Evolutionary conservation across 179 eudicot species (phyloP).

Genomic region (Gypsophila paniculata): DNA sequence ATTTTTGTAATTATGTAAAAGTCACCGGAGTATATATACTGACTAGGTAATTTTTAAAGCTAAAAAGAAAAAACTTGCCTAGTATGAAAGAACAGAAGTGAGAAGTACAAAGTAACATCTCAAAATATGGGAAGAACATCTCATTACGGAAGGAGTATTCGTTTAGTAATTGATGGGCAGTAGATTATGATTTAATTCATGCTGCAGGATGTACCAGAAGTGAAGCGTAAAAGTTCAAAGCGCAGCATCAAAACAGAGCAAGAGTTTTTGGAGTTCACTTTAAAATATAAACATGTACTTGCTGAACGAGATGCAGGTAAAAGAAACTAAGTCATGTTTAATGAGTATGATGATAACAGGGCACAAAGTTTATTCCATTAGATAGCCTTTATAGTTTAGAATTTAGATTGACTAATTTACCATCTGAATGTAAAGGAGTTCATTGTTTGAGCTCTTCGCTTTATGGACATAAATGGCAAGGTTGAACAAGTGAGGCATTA

Average conservation of each 20-base stretch:
- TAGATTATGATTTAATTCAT: conserved; percentile 13
- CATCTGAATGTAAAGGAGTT: not conserved
- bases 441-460: not conserved
- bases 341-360: not conserved
- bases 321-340: conserved; percentile 9
- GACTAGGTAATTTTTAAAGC: too few species aligned
- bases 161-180: not conserved
- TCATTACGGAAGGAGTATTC: not conserved
- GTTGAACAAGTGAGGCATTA: not conserved
- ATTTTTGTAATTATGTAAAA: too few species aligned
- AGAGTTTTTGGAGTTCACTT: conserved; percentile 84
- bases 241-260: conserved; percentile 77
- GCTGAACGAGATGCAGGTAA: conserved; percentile 89
- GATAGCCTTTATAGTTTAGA: not conserved
- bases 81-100: not conserved
- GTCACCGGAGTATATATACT: too few species aligned
- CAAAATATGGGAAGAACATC: not conserved
- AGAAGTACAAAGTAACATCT: not conserved
- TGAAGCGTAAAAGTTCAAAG: conserved; percentile 70
- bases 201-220: conserved; percentile 49
- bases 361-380: not conserved
- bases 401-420: conserved; percentile 6
- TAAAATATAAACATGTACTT: conserved; percentile 74
- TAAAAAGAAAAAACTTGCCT: not conserved
- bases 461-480: not conserved